Percentiles rank a stretch among this genome's conserved stretches.
Conservation (phyloP, 139 green algal species). For the Micractinium conductrix region DNA sequence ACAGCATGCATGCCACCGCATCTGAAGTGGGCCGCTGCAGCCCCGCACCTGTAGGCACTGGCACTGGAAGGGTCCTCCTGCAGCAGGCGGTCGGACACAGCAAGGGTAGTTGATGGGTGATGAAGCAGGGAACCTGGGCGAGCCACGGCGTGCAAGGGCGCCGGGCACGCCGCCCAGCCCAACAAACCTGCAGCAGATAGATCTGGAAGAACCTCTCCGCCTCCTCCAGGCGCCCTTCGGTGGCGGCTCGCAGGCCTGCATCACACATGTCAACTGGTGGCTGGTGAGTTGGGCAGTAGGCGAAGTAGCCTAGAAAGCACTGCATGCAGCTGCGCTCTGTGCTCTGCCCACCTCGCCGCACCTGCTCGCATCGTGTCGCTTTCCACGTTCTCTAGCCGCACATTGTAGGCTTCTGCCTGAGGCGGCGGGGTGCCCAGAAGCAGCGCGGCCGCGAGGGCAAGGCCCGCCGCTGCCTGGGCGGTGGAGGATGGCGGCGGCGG, state of each 20-base stretch:
- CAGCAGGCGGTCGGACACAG: too few relatives aligned
- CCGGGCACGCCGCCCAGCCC: too few relatives aligned
- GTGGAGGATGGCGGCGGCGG: too few relatives aligned
- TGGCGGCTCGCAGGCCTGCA: conserved; percentile 30
- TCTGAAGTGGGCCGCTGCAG: too few relatives aligned
- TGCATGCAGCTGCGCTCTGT: too few relatives aligned
- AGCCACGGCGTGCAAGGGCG: too few relatives aligned
- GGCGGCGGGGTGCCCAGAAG: neutral
- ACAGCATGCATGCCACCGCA: too few relatives aligned
- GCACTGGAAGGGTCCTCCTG: conserved; percentile 30
- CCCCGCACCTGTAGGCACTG: conserved; percentile 29
- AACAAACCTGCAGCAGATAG: conserved; percentile 43
- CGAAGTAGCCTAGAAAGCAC: neutral
- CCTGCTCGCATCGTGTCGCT: conserved; percentile 31
- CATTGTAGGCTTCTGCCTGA: conserved; percentile 20
- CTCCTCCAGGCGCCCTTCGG: conserved; percentile 21
- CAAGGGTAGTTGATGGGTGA: too few relatives aligned
- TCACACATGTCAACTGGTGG: too few relatives aligned
- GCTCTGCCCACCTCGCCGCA: neutral
- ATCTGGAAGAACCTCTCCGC: conserved; percentile 46
- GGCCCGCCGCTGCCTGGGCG: too few relatives aligned
- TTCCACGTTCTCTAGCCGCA: conserved; percentile 44
- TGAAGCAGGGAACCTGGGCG: too few relatives aligned
- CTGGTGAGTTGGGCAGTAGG: too few relatives aligned
- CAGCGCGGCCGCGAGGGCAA: conserved; percentile 10